phyloP scores from a whole-genome alignment of 2,329 filamentous ascomycete species.

The Trichoderma cornu-damae region DNA sequence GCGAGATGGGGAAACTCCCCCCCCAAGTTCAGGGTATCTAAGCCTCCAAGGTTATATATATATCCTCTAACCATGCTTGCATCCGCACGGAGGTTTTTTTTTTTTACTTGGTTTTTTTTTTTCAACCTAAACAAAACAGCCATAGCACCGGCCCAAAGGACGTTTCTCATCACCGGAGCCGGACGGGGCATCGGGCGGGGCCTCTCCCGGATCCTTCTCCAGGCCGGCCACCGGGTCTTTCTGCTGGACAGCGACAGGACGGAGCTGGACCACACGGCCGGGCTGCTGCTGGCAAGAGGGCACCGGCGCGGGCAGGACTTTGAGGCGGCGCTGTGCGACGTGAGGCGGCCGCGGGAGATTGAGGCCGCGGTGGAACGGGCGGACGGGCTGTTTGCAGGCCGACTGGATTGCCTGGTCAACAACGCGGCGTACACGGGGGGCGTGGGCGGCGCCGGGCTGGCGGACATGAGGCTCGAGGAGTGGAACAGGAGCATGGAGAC shows the following conservation, averaged over 20 bases:
- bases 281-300: conserved; percentile 22
- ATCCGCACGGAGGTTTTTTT: neutral
- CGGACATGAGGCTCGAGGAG: conserved; percentile 33
- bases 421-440: conserved; percentile 38
- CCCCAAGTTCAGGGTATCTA: no score
- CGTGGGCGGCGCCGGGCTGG: conserved; percentile 29
- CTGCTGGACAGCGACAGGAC: conserved; percentile 35
- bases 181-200: conserved; percentile 25
- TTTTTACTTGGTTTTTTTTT: neutral
- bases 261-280: conserved; percentile 36
- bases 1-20: no score
- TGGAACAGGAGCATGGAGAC: conserved; percentile 35
- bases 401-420: conserved; percentile 39
- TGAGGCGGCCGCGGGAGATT: conserved; percentile 32
- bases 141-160: conserved; percentile 18
- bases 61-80: neutral
- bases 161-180: conserved; percentile 25
- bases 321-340: conserved; percentile 28
- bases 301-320: conserved; percentile 21
- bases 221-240: conserved; percentile 36
- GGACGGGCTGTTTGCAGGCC: conserved; percentile 30
- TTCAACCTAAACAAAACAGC: neutral
- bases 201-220: conserved; percentile 31
- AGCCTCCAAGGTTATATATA: no score
- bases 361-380: conserved; percentile 28